phyloP scores from a whole-genome alignment of 2,329 filamentous ascomycete genomes.

The Pleomassaria siparia region DNA sequence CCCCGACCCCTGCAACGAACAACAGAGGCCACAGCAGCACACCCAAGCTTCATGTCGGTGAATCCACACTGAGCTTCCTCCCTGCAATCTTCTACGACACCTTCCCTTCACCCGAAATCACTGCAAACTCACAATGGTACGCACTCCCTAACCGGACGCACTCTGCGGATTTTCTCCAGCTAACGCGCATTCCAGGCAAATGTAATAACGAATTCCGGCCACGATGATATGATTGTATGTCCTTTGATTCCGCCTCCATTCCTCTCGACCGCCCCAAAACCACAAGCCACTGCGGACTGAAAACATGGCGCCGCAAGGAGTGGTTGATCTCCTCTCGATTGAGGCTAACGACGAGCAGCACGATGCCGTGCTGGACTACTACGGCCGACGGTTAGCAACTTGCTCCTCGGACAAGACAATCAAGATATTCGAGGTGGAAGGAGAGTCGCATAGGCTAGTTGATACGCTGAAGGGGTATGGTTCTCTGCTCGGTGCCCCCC shows the following conservation, averaged over 20 bases:
- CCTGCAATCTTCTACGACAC: neutral
- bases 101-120: neutral
- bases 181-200: constrained; percentile 59
- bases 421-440: constrained; percentile 98
- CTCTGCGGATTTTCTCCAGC: constrained; percentile 29
- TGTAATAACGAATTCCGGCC: constrained; percentile 80
- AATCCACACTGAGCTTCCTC: neutral
- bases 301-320: constrained; percentile 1
- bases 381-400: constrained; percentile 91
- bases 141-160: constrained; percentile 12
- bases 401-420: constrained; percentile 98
- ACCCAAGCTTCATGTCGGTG: neutral
- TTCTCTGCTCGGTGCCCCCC: neutral
- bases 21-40: constrained; percentile 6
- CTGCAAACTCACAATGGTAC: constrained; percentile 27
- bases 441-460: constrained; percentile 82
- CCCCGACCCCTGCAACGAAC: neutral
- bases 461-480: constrained; percentile 92
- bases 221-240: constrained; percentile 99
- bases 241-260: constrained; percentile 8
- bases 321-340: constrained; percentile 30
- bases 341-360: constrained; percentile 62
- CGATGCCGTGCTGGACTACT: constrained; percentile 98
- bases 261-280: neutral
- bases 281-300: neutral